Base-by-base conservation (phyloP, 78 protist species). In the Dictyostelium brefeldianum region DNA sequence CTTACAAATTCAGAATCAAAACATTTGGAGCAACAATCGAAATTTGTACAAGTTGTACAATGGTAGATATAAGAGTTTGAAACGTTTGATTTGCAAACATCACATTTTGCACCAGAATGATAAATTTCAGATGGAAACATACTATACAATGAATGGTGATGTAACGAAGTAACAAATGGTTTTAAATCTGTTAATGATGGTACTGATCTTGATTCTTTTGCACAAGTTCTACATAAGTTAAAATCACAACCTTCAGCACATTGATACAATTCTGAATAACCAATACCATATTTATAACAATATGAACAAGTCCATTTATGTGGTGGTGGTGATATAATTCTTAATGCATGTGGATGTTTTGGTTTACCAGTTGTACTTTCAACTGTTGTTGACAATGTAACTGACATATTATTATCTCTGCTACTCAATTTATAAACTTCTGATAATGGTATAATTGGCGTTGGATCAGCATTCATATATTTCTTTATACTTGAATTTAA, bases 21-120 rank as follows among this genome's bases (percentile, higher is more conserved):
- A 47, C 83, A 78, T 54, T 78, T 78, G 1, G 83, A 78, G 36
- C 83, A 78, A 17, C 54, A 15, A 25, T 78, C 83, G 56, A 29
- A 51, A n/a, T 54, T 4, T 31, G 22, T 78, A 18, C 83, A 78
- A 36, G 70, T 78, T 10, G 56, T 54, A 18, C 83, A 78, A 78
- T 78, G 83, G 22, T 78, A 78, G 10, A 78, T 29, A 56, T 78
- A 22, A 2, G 62, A 50, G 12, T 41, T n/a, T n/a, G 47, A 10
- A 48, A 48, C 27, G 6, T 18, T 48, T 41, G 65, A 3, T 4
- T 5, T 0, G 50, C 81, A 75, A 12, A 22, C 4, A 48, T 75
- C 64, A 48, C 81, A 75, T 25, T 15, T 75, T 11, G 81, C 81
- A 48, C 36, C 41, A 10, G 20, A 18, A 4, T 4, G 9, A 50